Base-by-base conservation (phyloP, 495 filamentous ascomycete species). In the Penicillium soppii region DNA sequence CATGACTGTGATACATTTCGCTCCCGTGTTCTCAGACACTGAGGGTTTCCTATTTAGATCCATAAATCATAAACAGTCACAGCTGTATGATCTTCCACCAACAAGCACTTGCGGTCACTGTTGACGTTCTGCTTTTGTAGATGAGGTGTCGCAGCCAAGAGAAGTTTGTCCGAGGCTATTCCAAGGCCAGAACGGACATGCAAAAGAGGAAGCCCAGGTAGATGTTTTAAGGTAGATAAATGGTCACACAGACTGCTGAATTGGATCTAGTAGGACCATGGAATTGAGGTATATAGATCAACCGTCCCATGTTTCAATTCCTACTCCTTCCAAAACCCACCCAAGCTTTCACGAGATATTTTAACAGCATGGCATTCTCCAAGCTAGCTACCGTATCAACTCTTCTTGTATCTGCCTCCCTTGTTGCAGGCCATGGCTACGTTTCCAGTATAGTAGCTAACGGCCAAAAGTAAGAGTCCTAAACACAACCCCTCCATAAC, bases 391-490 rank as follows among this genome's bases (percentile, higher is more conserved):
- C 43, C 22, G 59, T n/a, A n/a, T n/a, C 53, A 20, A 43, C 53
- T 15, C 19, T 72, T 43, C 59, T 83, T 23, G 72, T 69, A 44
- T 69, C 70, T 37, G 69, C 71, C 29, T 58, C 76, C 15, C 55
- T 74, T 26, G 80, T 82, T 42, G 71, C 73, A 49, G 79, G 76
- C 50, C 83, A 86, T 63, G 83, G 81, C 21, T 78, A 75, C 43
- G 80, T 84, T 25, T 70, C 67, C 32, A 75, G 80, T 26, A 73
- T 85, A 55, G 65, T 82, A 8, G 72, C 76, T 43, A 75, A 80
- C 53, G 82, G 82, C 35, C 62, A 69, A 25, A 74, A 55, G 63
- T 66, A 59, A 32, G 57, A 16, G 10, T n/a, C 15, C 0, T 21
- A 21, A 21, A 6, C 9, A 0, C 10, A 29, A 35, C 7, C 6